A percentile compares a stretch with the other conserved stretches of the same genome.
These are phyloP conservation scores for Penicillium cosmopolitanum DNA, from an alignment of 495 filamentous ascomycete species.

Conservation along the genomic window DNA sequence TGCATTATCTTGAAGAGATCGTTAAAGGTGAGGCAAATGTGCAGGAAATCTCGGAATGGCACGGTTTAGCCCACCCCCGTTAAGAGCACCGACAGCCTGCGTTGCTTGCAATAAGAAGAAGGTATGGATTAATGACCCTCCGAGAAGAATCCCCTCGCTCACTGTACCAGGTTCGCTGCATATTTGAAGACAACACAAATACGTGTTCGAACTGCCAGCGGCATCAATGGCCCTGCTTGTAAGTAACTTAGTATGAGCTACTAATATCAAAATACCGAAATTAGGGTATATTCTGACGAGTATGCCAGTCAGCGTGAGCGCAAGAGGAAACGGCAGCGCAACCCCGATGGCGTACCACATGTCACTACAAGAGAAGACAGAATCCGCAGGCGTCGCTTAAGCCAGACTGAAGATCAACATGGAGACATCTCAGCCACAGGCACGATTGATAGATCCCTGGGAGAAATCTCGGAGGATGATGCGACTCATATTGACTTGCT, in stretches of 20 bases:
- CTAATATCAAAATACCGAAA: background rate
- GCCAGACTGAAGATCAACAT: background rate
- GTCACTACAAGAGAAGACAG: slow-evolving; percentile 2
- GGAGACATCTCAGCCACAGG: background rate
- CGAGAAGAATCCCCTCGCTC: background rate
- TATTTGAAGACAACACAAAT: slow-evolving; percentile 16
- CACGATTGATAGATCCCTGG: background rate
- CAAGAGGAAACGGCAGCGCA: slow-evolving; percentile 18
- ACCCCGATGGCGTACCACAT: background rate
- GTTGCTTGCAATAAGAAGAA: slow-evolving; percentile 33
- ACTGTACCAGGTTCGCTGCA: slow-evolving; percentile 27
- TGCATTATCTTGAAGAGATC: background rate
- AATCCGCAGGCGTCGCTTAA: slow-evolving; percentile 6
- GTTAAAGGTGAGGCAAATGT: background rate
- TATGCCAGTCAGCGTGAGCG: slow-evolving; percentile 22
- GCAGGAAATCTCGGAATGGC: slow-evolving; percentile 12
- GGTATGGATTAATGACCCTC: slow-evolving; percentile 8
- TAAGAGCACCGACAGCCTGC: slow-evolving; percentile 29
- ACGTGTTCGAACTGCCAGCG: slow-evolving; percentile 27
- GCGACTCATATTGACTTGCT: background rate
- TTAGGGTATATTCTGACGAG: slow-evolving; percentile 1
- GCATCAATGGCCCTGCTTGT: slow-evolving; percentile 32
- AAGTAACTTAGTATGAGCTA: background rate
- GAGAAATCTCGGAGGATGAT: background rate
- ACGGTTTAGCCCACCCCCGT: slow-evolving; percentile 21